Conservation (phyloP, 2,329 filamentous ascomycete genomes). For the Cladorrhinum sp. region DNA sequence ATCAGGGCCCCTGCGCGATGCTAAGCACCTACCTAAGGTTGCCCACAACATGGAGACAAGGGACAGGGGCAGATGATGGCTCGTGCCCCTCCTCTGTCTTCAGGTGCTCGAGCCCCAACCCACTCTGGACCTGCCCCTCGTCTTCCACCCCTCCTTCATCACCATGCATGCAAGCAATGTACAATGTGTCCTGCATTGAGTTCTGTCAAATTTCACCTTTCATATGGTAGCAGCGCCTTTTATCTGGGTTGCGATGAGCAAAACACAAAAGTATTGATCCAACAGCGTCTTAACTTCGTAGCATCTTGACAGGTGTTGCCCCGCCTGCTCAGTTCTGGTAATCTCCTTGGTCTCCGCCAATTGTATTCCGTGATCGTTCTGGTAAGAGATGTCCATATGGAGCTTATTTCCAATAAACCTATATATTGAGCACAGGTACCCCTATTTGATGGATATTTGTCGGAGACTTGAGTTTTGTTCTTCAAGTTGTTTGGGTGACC, state of each 20-base stretch:
- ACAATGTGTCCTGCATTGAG: not conserved
- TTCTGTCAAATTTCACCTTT: not conserved
- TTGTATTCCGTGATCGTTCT: not conserved
- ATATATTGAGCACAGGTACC: not conserved
- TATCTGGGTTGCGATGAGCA: no score
- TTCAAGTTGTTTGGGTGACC: not conserved
- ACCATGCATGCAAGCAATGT: not conserved
- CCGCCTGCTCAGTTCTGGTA: not conserved
- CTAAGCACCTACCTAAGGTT: no score
- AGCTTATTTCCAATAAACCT: not conserved
- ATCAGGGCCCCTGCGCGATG: constrained; percentile 12
- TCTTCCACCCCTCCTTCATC: not conserved
- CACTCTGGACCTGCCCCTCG: not conserved
- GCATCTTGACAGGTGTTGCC: not conserved
- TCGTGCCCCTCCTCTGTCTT: constrained; percentile 1
- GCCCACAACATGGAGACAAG: constrained; percentile 7
- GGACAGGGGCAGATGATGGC: constrained; percentile 4
- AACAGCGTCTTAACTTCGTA: not conserved
- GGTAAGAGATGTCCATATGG: not conserved
- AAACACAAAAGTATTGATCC: no score
- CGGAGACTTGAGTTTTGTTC: not conserved
- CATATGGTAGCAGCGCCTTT: no score
- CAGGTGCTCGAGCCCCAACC: not conserved
- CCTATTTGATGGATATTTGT: not conserved
- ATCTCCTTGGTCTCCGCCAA: not conserved